phyloP scores from a whole-genome alignment of 139 green algal species.

The Tetradesmus obliquus region DNA sequence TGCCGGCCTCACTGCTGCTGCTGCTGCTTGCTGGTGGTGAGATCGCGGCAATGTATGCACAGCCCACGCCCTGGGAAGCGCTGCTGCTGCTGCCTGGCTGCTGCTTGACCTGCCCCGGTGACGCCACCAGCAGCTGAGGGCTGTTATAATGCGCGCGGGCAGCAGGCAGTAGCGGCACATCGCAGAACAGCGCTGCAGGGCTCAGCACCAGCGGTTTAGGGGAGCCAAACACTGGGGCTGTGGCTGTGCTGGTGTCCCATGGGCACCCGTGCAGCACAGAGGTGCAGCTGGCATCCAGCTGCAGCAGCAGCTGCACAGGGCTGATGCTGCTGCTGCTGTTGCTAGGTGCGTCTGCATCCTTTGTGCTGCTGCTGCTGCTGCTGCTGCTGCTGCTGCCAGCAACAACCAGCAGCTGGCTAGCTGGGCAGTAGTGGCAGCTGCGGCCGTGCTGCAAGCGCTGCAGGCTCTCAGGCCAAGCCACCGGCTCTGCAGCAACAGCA shows the following conservation, averaged over 20 bases:
- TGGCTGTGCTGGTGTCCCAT: conserved; percentile 1
- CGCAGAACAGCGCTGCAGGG: conserved; percentile 15
- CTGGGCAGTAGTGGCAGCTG: conserved; percentile 34
- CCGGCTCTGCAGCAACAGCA: background rate
- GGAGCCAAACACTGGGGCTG: conserved; percentile 27
- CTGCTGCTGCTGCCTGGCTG: background rate
- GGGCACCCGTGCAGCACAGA: background rate
- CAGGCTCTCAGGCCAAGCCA: background rate
- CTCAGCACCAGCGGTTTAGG: conserved; percentile 13
- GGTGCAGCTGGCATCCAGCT: background rate
- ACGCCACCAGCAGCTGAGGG: conserved; percentile 14
- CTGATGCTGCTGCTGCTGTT: conserved; percentile 1
- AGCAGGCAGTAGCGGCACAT: conserved; percentile 43
- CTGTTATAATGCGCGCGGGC: background rate
- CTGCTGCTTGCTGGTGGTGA: conserved; percentile 15
- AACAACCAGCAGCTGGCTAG: conserved; percentile 17
- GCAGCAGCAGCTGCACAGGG: conserved; percentile 39
- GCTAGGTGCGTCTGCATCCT: background rate
- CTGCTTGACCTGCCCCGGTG: conserved; percentile 3
- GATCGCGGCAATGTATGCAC: conserved; percentile 18
- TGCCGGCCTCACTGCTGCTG: conserved; percentile 12
- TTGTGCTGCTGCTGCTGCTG: background rate
- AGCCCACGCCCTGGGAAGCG: background rate
- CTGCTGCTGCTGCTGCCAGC: conserved; percentile 5
- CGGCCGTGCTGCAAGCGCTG: background rate